These are phyloP conservation scores for Aureobasidium zeae DNA, from an alignment of 2,329 filamentous ascomycete species.

Conservation along the genomic window DNA sequence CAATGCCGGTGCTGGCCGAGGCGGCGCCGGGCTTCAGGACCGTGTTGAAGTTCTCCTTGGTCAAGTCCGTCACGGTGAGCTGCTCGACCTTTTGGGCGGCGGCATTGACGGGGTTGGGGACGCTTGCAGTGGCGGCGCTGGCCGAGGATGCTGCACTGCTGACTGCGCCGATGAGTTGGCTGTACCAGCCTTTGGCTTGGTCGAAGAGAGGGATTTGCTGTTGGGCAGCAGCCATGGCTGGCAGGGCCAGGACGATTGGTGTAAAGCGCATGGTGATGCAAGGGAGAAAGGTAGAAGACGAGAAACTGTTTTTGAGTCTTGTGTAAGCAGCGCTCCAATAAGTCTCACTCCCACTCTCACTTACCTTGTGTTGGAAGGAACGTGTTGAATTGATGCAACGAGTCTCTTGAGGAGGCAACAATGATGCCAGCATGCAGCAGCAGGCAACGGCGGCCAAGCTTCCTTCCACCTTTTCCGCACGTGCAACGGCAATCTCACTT, in stretches of 20 bases:
- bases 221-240: constrained; percentile 43
- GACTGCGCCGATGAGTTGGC: constrained; percentile 47
- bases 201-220: constrained; percentile 54
- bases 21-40: constrained; percentile 55
- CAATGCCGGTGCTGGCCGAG: constrained; percentile 48
- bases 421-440: no score
- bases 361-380: no score
- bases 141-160: constrained; percentile 41
- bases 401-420: no score
- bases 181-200: constrained; percentile 47
- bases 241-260: constrained; percentile 43
- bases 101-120: constrained; percentile 39
- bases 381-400: no score
- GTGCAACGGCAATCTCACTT: no score
- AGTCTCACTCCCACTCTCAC: constrained; percentile 2
- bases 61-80: constrained; percentile 50
- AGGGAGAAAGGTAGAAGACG: not conserved
- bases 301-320: not conserved
- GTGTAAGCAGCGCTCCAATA: no score
- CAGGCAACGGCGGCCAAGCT: no score
- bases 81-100: constrained; percentile 40
- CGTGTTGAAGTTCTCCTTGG: constrained; percentile 61
- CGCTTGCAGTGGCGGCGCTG: constrained; percentile 30
- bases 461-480: no score
- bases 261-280: constrained; percentile 44